These are phyloP conservation scores for Cydonia oblonga DNA, from an alignment of 331 rosid species.

Conservation along the genomic window DNA sequence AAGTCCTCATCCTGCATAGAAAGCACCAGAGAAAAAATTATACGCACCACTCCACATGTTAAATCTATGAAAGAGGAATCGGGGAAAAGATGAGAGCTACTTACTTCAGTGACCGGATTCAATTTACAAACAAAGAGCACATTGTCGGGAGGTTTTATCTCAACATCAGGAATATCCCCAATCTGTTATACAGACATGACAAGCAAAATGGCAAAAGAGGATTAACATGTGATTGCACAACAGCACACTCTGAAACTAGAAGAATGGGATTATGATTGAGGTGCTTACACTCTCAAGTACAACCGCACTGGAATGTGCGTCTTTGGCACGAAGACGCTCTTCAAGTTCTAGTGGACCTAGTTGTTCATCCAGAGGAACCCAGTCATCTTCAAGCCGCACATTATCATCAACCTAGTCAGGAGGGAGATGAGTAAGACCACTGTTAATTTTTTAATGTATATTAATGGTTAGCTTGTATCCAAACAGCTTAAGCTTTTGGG, in stretches of 20 bases:
- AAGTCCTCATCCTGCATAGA: slow-evolving; percentile 76
- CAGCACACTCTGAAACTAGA: neutral
- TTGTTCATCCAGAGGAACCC: slow-evolving; percentile 94
- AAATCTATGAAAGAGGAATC: neutral
- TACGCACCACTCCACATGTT: neutral
- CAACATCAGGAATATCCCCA: slow-evolving; percentile 98
- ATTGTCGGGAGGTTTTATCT: slow-evolving; percentile 82
- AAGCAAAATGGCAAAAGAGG: neutral
- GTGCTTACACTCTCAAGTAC: slow-evolving; percentile 91
- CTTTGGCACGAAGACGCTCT: slow-evolving; percentile 77
- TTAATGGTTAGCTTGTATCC: neutral
- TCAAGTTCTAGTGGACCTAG: slow-evolving; percentile 64
- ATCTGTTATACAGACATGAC: slow-evolving; percentile 34
- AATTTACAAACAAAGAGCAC: slow-evolving; percentile 91
- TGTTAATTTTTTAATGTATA: neutral
- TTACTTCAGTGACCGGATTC: slow-evolving; percentile 93
- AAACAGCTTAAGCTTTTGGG: neutral
- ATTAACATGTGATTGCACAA: neutral
- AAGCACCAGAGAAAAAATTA: neutral
- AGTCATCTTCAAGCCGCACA: slow-evolving; percentile 94
- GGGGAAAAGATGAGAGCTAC: slow-evolving; percentile 1
- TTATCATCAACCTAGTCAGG: slow-evolving; percentile 59
- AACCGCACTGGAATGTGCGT: slow-evolving; percentile 87
- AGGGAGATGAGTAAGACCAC: slow-evolving; percentile 4
- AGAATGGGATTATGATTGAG: neutral